Conservation (phyloP, 352 stramenopile species). For the Phytophthora sansomeana region DNA sequence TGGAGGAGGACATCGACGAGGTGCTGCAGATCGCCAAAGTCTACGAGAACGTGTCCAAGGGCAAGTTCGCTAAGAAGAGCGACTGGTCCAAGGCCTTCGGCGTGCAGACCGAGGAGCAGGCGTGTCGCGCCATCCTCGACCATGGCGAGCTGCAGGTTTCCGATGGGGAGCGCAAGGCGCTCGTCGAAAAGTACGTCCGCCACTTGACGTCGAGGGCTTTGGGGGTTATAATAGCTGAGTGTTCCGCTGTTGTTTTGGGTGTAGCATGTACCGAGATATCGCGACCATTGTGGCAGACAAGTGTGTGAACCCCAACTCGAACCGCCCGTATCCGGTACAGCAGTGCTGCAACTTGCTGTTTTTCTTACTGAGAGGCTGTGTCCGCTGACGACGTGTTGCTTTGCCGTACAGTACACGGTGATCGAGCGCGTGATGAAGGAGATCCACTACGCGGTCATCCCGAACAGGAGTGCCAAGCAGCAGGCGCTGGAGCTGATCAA, state of each 20-base stretch:
- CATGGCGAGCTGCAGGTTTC: slow-evolving; percentile 97
- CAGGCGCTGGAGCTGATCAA: slow-evolving; percentile 98
- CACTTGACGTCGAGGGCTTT: no score
- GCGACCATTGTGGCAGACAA: slow-evolving; percentile 97
- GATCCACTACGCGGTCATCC: slow-evolving; percentile 95
- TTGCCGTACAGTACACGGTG: slow-evolving; percentile 81
- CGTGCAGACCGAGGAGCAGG: slow-evolving; percentile 92
- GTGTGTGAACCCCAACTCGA: slow-evolving; percentile 96
- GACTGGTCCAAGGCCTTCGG: slow-evolving; percentile 95
- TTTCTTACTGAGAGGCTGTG: neutral
- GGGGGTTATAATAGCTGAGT: neutral
- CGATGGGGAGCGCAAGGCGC: slow-evolving; percentile 94
- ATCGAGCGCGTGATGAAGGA: slow-evolving; percentile 97
- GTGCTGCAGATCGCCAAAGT: slow-evolving; percentile 98
- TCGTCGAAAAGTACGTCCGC: slow-evolving; percentile 85
- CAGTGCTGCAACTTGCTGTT: slow-evolving; percentile 1
- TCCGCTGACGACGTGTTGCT: neutral
- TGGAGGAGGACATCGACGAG: slow-evolving; percentile 98
- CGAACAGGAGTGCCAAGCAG: slow-evolving; percentile 96
- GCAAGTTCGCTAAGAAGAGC: slow-evolving; percentile 95
- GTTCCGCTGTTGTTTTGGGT: slow-evolving; percentile 10
- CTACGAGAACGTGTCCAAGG: slow-evolving; percentile 98
- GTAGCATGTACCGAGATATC: slow-evolving; percentile 94
- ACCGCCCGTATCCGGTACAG: slow-evolving; percentile 95
- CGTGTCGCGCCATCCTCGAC: slow-evolving; percentile 95